A percentile compares a stretch with the other conserved stretches of the same genome.
Evolutionary conservation across 2,329 filamentous ascomycete species (phyloP).

Genomic region (Aulographum hederae): DNA sequence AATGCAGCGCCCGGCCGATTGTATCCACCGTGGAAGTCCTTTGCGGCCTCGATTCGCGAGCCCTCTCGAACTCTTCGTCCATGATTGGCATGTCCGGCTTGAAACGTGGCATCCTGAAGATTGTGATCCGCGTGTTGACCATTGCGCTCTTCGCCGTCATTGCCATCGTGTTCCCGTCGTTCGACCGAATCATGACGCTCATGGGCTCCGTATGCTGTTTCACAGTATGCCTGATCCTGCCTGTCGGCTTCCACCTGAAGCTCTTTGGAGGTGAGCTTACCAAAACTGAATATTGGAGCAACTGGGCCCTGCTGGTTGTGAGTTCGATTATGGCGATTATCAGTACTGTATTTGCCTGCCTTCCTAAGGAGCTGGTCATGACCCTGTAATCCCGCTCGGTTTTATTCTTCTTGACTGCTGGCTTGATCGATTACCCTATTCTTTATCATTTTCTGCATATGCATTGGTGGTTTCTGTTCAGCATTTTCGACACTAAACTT

Average conservation of each 20-base stretch:
- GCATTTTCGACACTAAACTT: too few species aligned
- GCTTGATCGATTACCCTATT: too few species aligned
- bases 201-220: constrained; percentile 84
- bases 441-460: too few species aligned
- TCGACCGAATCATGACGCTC: constrained; percentile 81
- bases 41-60: constrained; percentile 46
- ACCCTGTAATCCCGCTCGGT: too few species aligned
- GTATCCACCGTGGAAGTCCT: constrained; percentile 71
- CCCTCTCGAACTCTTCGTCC: constrained; percentile 31
- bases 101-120: constrained; percentile 39
- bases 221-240: constrained; percentile 83
- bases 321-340: constrained; percentile 53
- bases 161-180: constrained; percentile 55
- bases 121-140: constrained; percentile 31
- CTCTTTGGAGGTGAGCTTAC: constrained; percentile 62
- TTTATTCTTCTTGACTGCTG: too few species aligned
- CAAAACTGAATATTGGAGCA: constrained; percentile 41
- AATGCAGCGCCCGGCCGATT: constrained; percentile 54
- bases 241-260: constrained; percentile 75
- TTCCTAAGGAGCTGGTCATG: constrained; percentile 65
- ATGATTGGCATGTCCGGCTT: constrained; percentile 35
- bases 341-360: constrained; percentile 74
- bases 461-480: too few species aligned
- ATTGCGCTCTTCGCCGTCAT: constrained; percentile 53
- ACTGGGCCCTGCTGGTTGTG: constrained; percentile 50